These are phyloP conservation scores for Fomitopsis pinicola DNA, from an alignment of 1,284 basidiomycete genomes.

Conservation along the genomic window DNA sequence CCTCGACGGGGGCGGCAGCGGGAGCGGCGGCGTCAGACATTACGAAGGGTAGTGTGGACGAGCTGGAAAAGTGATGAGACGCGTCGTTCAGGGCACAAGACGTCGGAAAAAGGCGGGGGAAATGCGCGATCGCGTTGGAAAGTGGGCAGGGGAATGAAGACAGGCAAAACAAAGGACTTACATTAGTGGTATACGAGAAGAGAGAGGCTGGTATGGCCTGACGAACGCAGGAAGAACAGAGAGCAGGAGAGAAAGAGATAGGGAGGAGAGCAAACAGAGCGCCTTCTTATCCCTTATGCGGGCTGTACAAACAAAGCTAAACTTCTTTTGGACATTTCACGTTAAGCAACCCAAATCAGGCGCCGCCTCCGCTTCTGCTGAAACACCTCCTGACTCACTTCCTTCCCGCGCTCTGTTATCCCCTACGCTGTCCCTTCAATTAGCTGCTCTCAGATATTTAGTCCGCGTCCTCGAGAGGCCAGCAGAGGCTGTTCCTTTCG, in stretches of 20 bases:
- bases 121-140: conserved; percentile 6
- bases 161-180: conserved; percentile 15
- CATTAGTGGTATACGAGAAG: conserved; percentile 27
- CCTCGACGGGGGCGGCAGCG: conserved; percentile 42
- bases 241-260: conserved; percentile 31
- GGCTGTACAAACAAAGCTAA: conserved; percentile 39
- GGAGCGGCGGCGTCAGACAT: conserved; percentile 70
- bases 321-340: conserved; percentile 28
- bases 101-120: conserved; percentile 7
- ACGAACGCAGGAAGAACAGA: conserved; percentile 23
- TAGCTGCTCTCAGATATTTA: not conserved
- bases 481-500: not conserved
- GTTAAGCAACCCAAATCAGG: conserved; percentile 17
- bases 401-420: not conserved
- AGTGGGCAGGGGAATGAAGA: conserved; percentile 15
- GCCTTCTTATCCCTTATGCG: conserved; percentile 50
- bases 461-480: not conserved
- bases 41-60: conserved; percentile 52
- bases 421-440: not conserved
- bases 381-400: conserved; percentile 7
- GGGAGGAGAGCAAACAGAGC: conserved; percentile 27
- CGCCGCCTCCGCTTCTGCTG: conserved; percentile 18
- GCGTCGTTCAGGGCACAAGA: conserved; percentile 15
- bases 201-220: conserved; percentile 23
- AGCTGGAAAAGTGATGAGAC: conserved; percentile 33